Evolutionary conservation across 106 monocot species (phyloP).

Genomic region (Allium cepa): DNA sequence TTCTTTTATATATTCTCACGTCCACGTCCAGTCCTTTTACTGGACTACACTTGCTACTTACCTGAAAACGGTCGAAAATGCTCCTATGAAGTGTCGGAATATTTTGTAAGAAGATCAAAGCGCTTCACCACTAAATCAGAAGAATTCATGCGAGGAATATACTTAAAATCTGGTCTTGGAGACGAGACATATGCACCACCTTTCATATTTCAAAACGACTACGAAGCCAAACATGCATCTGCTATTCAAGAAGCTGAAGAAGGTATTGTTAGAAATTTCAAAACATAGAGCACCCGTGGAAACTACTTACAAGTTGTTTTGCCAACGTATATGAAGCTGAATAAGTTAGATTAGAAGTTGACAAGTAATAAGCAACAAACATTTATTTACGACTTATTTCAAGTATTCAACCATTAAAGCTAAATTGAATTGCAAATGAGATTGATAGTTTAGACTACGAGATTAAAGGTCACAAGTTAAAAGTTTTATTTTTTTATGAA

Average conservation of each 20-base stretch:
- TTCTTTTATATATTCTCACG: conserved; percentile 11
- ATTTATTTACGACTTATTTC: too few relatives aligned
- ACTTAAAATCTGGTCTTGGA: conserved; percentile 63
- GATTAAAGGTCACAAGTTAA: too few relatives aligned
- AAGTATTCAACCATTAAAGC: too few relatives aligned
- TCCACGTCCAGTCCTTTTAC: conserved; percentile 44
- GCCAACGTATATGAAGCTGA: too few relatives aligned
- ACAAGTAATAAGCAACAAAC: too few relatives aligned
- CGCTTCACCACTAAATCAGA: conserved; percentile 27
- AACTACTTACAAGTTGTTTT: too few relatives aligned
- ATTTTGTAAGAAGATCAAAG: conserved; percentile 35
- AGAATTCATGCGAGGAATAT: conserved; percentile 66
- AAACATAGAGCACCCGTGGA: too few relatives aligned
- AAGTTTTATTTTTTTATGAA: too few relatives aligned
- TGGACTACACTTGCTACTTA: conserved; percentile 57
- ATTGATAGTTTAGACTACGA: too few relatives aligned
- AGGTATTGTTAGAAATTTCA: conserved; percentile 15
- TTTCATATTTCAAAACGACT: conserved; percentile 36
- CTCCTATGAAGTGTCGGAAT: conserved; percentile 34
- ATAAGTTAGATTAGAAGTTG: too few relatives aligned
- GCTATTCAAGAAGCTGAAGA: conserved; percentile 43
- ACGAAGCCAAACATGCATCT: conserved; percentile 22
- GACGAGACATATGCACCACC: conserved; percentile 56
- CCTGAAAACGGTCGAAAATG: conserved; percentile 37
- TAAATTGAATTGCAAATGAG: too few relatives aligned